Evolutionary conservation across 1,139 yeast genomes (phyloP).

Genomic region (Debaryomyces nepalensis): DNA sequence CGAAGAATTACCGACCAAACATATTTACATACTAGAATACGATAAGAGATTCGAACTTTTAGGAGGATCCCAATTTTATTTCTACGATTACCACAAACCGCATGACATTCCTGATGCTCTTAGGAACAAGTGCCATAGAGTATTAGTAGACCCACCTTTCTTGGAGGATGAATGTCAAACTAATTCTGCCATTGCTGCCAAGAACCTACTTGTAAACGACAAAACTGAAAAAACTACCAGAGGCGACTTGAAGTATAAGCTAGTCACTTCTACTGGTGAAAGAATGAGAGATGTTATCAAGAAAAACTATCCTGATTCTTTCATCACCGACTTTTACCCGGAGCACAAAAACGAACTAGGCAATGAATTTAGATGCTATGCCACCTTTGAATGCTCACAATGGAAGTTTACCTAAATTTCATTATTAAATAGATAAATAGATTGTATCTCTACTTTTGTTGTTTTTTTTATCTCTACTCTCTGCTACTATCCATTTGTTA

Average conservation of each 20-base stretch:
- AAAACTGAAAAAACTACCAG: conserved; percentile 35
- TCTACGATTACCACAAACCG: conserved; percentile 78
- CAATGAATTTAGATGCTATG: conserved; percentile 87
- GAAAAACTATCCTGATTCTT: conserved; percentile 65
- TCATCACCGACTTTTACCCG: conserved; percentile 70
- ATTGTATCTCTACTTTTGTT: background rate
- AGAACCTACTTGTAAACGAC: conserved; percentile 55
- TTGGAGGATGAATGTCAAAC: conserved; percentile 80
- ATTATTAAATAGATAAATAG: background rate
- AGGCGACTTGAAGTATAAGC: conserved; percentile 52
- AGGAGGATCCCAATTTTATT: conserved; percentile 65
- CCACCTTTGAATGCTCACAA: conserved; percentile 60
- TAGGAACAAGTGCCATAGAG: conserved; percentile 66
- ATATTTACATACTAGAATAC: conserved; percentile 75
- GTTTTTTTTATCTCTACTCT: background rate
- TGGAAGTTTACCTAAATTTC: conserved; percentile 35
- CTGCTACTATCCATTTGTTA: background rate
- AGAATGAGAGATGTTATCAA: conserved; percentile 70
- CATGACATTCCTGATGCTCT: conserved; percentile 60
- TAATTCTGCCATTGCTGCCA: conserved; percentile 73
- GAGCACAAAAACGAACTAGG: conserved; percentile 84
- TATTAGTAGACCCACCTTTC: conserved; percentile 90
- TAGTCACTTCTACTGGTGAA: conserved; percentile 85
- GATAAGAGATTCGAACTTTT: conserved; percentile 76
- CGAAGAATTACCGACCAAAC: conserved; percentile 61